Base-by-base conservation (phyloP, 2,329 filamentous ascomycete species). In the Talaromyces funiculosus region DNA sequence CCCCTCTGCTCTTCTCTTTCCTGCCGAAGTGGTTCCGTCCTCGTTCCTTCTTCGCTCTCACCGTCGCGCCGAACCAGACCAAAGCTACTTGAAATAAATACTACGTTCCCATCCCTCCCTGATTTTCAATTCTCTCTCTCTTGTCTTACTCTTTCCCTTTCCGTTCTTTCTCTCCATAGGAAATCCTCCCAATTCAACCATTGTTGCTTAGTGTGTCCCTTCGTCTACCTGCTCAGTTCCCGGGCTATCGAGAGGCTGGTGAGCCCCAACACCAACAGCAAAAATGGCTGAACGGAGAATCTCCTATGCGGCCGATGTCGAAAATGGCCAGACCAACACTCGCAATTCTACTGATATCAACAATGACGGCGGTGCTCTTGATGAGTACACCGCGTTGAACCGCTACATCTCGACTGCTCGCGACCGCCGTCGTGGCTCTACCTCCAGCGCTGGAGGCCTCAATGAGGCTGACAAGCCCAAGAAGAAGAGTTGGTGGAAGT, bases 351-450 rank as follows among this genome's bases (percentile, higher is more conserved):
- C 65, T 63, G 72, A 71, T 22, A 63, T 69, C 55, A 68, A 69
- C 62, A 69, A 72, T 47, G 58, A 60, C 9, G 35, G 26, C 56
- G 29, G 40, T 16, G 18, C 37, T n/a, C 63, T 64, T 74, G 83
- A 85, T 72, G 84, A 86, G 73, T 86, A 86, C 73, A 80, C 81
- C 65, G 82, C 83, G 53, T 78, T 86, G 56, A 82, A 85, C 66
- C 81, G 83, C 72, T 86, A 84, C 77, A 86, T 86, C 71, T 83
- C 82, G 62, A 83, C 81, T 68, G 86, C 86, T 75, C 80, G 82
- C 70, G 84, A 86, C 72, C 79, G 71, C 59, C 67, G 81, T 60
- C 80, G 81, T 68, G 75, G 77, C 56, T 70, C 71, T 45, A 75
- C 74, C 3, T 71, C 69, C 20, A 69, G 69, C 57, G 73, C 72